Base-by-base conservation (phyloP, 1,284 basidiomycete genomes). In the Singerocomus rubriflavus region DNA sequence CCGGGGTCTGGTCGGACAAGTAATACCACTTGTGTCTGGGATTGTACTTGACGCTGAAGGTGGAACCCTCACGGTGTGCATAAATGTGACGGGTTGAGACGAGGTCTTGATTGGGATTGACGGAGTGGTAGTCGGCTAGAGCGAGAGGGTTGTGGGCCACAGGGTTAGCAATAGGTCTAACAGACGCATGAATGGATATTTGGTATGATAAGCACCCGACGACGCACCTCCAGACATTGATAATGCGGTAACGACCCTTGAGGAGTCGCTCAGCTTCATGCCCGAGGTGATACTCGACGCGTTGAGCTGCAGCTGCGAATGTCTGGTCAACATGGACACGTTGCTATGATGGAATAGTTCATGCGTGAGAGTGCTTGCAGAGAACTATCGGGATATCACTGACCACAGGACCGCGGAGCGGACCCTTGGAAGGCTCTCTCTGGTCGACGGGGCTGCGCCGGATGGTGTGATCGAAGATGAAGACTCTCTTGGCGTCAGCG, bases 21-120 rank as follows among this genome's bases (percentile, higher is more conserved):
- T 76, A 80, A 58, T 78, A 76, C 76, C 77, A 80, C 45, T 61
- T 60, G 57, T 79, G 77, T n/a, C 59, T 52, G 5, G 73, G 67
- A 51, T 70, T 73, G 61, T 72, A 66, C 49, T 54, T 56, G 43
- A 67, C 53, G 52, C 29, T 55, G 16, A 48, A 58, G 17, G 47
- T 58, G 31, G 57, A n/a, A 21, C 60, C 57, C 13, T 58, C 55
- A 10, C 17, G 50, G 16, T 42, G 3, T 13, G 40, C 26, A 30
- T 44, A 48, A 5, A 62, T 58, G 38, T 41, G 47, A 30, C 58
- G 57, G 6, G 45, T 42, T 5, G 60, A 27, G 14, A 62, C 11
- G 4, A 59, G 55, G 42, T 59, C 57, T 5, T 37, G 27, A 3
- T 58, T 47, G 3, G 43, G 26, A n/a, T 62, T 35, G 17, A 63